Conservation (phyloP, 2,329 filamentous ascomycete genomes). For the Orbilia blumenaviensis region DNA sequence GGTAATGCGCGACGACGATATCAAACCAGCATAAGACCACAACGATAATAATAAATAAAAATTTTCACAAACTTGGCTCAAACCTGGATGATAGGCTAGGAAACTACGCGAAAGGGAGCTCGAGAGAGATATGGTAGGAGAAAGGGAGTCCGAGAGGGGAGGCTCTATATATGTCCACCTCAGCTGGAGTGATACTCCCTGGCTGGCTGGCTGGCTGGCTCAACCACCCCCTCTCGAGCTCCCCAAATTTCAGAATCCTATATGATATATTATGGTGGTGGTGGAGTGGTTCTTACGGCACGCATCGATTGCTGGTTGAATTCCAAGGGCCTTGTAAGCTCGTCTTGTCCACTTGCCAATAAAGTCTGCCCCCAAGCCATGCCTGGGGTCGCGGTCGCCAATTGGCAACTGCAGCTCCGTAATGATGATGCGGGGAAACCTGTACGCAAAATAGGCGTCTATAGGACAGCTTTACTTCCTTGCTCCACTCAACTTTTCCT, state of each 20-base stretch:
- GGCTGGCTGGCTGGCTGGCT: neutral
- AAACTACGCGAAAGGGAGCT: neutral
- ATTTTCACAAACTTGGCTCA: neutral
- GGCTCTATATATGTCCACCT: slow-evolving; percentile 14
- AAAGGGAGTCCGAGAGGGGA: slow-evolving; percentile 13
- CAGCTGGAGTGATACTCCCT: too few species aligned
- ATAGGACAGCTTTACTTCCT: neutral
- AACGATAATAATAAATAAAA: neutral
- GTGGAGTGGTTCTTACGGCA: slow-evolving; percentile 8
- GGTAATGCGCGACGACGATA: neutral
- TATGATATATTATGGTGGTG: slow-evolving; percentile 7
- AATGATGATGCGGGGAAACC: neutral
- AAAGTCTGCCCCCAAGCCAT: neutral
- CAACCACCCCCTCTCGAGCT: neutral
- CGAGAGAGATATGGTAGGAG: neutral
- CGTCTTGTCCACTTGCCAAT: neutral
- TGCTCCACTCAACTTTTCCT: slow-evolving; percentile 23
- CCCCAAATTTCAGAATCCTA: slow-evolving; percentile 14
- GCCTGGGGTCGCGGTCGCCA: neutral
- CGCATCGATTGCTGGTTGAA: slow-evolving; percentile 43
- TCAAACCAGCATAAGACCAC: slow-evolving; percentile 16
- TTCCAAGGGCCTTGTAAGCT: slow-evolving; percentile 14
- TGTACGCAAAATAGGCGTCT: slow-evolving; percentile 10
- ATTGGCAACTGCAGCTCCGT: slow-evolving; percentile 1
- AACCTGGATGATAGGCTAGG: neutral